Evolutionary conservation across 2,329 filamentous ascomycete genomes (phyloP), one percentile per base, ranked within the genome.

Genomic region (Xenosphaeropsis pyriputrescens): DNA sequence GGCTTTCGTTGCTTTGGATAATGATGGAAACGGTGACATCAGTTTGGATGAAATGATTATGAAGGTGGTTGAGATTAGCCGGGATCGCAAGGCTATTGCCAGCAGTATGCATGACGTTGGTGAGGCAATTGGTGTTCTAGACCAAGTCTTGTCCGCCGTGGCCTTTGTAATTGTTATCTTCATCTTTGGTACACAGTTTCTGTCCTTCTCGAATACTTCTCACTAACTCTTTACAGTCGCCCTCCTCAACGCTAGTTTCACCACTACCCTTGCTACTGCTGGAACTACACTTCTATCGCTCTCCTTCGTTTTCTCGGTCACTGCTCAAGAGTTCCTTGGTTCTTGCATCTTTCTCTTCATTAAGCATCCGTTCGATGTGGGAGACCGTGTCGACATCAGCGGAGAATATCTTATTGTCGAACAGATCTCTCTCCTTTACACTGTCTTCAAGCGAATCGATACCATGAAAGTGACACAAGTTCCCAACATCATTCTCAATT

Each of bases 291-390:
- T 98, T 32, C 75, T 98, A 8, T 96, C 89, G 5, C 66, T 96
- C n/a, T 95, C 89, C 4, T 98, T 98, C 62, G 81, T 95, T 49
- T 96, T 98, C 57, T 79, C 88, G 17, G 80, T 81, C 39, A 95
- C 88, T 2, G 79, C 81, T 3, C 88, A 95, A 59, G 91, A 98
- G 59, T 82, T 98, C 45, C 73, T 98, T n/a, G 89, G 89, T 52
- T 95, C 88, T 29, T 96, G 89, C 64, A 94, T 98, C 52, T 98
- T 98, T 65, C 65, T 98, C 1, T 98, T 98, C 52, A 85, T 96
- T 65, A 98, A 98, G 66, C 91, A 98, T 57, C 89, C 91, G 0
- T 96, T 83, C 57, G 91, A 98, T 55, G 86, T 96, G 16, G 88
- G 89, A 43, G 91, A 98, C 57, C 79, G 91, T 18, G 84, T 96